These are phyloP conservation scores for Avena atlantica DNA, from an alignment of 176 grass and related monocot genomes.

Conservation along the genomic window DNA sequence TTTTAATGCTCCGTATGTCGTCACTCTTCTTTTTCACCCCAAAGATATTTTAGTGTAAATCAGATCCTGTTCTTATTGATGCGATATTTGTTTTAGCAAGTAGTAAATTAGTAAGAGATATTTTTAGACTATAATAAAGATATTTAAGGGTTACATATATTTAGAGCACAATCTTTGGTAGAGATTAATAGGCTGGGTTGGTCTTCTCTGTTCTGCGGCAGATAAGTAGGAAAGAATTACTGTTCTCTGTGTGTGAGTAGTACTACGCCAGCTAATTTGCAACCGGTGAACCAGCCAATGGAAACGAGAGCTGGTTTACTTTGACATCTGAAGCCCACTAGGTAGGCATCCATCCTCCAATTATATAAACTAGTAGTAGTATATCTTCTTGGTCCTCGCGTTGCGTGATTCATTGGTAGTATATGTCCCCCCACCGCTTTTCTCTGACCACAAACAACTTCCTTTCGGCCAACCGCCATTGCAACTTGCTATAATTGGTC, in stretches of 20 bases:
- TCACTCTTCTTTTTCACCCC: neutral
- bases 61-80: neutral
- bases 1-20: neutral
- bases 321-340: constrained; percentile 21
- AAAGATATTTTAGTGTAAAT: neutral
- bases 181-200: constrained; percentile 9
- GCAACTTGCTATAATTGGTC: constrained; percentile 45
- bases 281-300: neutral
- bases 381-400: neutral
- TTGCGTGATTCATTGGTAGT: constrained; percentile 18
- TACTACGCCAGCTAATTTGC: neutral
- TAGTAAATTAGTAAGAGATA: neutral
- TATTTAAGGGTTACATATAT: constrained; percentile 20
- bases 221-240: neutral
- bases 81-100: neutral
- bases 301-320: neutral
- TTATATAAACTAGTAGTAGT: neutral
- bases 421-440: constrained; percentile 1
- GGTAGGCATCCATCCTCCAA: neutral
- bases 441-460: constrained; percentile 40
- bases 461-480: constrained; percentile 31
- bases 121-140: neutral
- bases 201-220: constrained; percentile 1
- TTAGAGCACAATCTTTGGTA: neutral
- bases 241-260: neutral